A percentile compares a stretch with the other conserved stretches of the same genome.
These are phyloP conservation scores for Camellia oleifera DNA, from an alignment of 179 eudicot genomes.

Conservation along the genomic window DNA sequence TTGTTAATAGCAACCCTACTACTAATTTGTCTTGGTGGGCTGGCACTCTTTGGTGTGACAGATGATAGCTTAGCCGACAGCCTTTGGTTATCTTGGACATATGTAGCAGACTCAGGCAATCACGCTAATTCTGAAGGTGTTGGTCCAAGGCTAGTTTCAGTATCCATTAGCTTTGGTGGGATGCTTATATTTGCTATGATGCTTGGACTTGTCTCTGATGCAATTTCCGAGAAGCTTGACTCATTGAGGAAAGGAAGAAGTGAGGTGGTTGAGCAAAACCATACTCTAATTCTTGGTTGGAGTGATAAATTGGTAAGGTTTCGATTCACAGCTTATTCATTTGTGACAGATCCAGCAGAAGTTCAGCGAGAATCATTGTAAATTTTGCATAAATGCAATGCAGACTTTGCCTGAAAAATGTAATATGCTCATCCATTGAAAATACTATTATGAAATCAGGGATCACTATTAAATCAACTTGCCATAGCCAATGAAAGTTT, in stretches of 20 bases:
- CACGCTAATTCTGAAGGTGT: conserved; percentile 53
- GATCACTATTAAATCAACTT: conserved; percentile 54
- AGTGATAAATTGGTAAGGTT: conserved; percentile 55
- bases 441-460: conserved; percentile 29
- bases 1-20: conserved; percentile 50
- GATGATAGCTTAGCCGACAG: conserved; percentile 47
- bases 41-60: conserved; percentile 54
- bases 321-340: conserved; percentile 4
- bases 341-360: not conserved
- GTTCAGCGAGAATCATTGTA: not conserved
- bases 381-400: not conserved
- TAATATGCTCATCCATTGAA: not conserved
- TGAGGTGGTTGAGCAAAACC: conserved; percentile 61
- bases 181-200: conserved; percentile 66
- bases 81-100: conserved; percentile 65
- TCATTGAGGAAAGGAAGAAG: conserved; percentile 59
- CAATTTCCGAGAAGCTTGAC: conserved; percentile 64
- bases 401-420: not conserved
- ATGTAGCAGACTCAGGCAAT: conserved; percentile 46
- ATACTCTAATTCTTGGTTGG: conserved; percentile 63
- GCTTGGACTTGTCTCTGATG: conserved; percentile 67
- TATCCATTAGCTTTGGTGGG: conserved; percentile 52
- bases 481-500: conserved; percentile 56
- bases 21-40: conserved; percentile 52
- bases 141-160: conserved; percentile 49